Percentiles rank a stretch among this genome's conserved stretches.
These are phyloP conservation scores for Globisporangium barbulae DNA, from an alignment of 352 stramenopile species.

Conservation along the genomic window DNA sequence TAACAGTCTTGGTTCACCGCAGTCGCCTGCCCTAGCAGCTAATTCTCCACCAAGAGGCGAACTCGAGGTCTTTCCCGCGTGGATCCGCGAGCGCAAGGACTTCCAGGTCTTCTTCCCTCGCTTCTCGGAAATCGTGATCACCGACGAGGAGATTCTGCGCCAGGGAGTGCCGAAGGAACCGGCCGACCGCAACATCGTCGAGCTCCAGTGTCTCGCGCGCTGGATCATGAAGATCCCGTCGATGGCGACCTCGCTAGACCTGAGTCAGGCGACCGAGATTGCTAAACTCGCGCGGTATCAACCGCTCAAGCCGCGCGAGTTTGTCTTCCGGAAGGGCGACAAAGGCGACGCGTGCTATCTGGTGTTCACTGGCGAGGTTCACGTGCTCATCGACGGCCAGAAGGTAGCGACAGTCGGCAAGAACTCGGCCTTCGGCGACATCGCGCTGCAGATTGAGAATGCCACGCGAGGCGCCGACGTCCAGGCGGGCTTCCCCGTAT, in stretches of 20 bases:
- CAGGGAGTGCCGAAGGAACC: constrained; percentile 64
- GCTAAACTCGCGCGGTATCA: constrained; percentile 59
- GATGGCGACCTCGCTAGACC: constrained; percentile 61
- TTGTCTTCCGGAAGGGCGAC: constrained; percentile 62
- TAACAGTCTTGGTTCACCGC: not conserved
- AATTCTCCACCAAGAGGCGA: constrained; percentile 13
- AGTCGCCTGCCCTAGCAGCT: not conserved
- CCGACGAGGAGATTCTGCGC: constrained; percentile 62
- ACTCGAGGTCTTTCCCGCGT: constrained; percentile 45
- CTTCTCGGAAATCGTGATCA: constrained; percentile 56
- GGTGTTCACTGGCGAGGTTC: constrained; percentile 53
- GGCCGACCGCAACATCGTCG: constrained; percentile 61
- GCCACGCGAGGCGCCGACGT: constrained; percentile 68
- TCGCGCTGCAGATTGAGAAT: constrained; percentile 69
- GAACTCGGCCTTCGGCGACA: constrained; percentile 66
- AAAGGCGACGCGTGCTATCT: constrained; percentile 67
- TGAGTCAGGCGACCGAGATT: constrained; percentile 67
- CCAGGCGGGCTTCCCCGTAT: constrained; percentile 25
- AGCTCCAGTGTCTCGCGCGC: constrained; percentile 64
- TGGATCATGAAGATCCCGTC: constrained; percentile 79
- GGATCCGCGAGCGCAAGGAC: constrained; percentile 76
- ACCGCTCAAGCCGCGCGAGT: constrained; percentile 44
- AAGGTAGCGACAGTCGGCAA: constrained; percentile 54
- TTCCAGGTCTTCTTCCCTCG: constrained; percentile 73
- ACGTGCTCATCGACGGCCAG: constrained; percentile 61